Evolutionary conservation across 2,329 filamentous ascomycete species (phyloP), one percentile per base, ranked within the genome.

Genomic region (Rugonectria rugulosa): DNA sequence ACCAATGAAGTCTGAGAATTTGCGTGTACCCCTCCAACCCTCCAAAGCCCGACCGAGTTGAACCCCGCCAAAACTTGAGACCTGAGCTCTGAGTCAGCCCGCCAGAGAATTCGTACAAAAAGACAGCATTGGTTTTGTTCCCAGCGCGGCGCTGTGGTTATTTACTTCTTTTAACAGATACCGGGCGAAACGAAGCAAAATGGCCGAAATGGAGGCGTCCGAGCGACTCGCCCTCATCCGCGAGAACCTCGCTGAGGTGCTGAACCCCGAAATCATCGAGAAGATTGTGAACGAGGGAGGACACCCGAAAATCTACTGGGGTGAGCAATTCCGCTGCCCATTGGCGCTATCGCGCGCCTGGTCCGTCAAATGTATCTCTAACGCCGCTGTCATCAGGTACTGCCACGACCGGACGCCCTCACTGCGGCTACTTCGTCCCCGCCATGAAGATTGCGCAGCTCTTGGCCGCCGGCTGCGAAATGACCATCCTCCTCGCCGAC

Each of bases 381-480:
- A 61, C 32, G 15, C n/a, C 19, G 27, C 7, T n/a, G 17, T 47
- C 26, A n/a, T 6, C 47, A 85, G 85, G 89, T 36, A 94, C 89
- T 32, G 90, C 91, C 15, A 92, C 91, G 14, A 96, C 92, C 0
- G 92, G 92, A n/a, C 83, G 88, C 57, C 92, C 92, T 50, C 93
- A 97, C 74, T 90, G 87, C 72, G 93, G 91, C 65, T 97, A 97
- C 81, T 91, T 96, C 60, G 89, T 95, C 9, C 88, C 92, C 6
- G 88, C 90, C 66, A 85, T 96, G 70, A 97, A 97, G 76, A 89
- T 97, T 60, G 92, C 92, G 32, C 89, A 97, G 72, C 87, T 96
- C 68, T 85, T 97, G 27, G 83, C 86, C 29, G 92, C 94, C 24
- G 92, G 89, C 31, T 97, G 92, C 77, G 85, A 92, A 56, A 86